These are phyloP conservation scores for Leucosporidium creatinivorum DNA, from an alignment of 768 basidiomycete species.

Conservation along the genomic window DNA sequence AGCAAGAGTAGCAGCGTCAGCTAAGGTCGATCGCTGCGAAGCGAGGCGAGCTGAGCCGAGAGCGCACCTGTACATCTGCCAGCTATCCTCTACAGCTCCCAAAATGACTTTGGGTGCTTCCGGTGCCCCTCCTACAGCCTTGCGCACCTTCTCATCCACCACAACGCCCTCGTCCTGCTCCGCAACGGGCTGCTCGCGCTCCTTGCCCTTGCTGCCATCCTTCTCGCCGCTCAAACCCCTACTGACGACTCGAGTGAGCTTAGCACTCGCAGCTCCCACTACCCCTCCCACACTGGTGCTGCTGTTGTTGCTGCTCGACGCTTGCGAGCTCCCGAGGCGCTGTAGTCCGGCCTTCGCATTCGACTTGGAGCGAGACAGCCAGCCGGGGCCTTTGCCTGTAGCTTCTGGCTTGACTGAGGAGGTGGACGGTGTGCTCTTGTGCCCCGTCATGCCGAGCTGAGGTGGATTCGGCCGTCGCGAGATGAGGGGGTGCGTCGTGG, in stretches of 20 bases:
- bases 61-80: slow-evolving; percentile 24
- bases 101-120: slow-evolving; percentile 10
- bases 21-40: too few relatives aligned
- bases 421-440: too few relatives aligned
- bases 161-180: neutral
- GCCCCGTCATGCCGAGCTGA: too few relatives aligned
- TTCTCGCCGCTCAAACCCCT: too few relatives aligned
- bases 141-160: neutral
- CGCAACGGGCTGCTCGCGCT: neutral
- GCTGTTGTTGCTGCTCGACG: neutral
- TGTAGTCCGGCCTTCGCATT: neutral
- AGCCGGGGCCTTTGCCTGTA: neutral
- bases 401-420: neutral
- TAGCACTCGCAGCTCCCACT: too few relatives aligned
- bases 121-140: too few relatives aligned
- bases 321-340: neutral
- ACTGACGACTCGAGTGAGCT: too few relatives aligned
- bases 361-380: slow-evolving; percentile 3
- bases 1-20: too few relatives aligned
- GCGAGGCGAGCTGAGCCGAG: too few relatives aligned
- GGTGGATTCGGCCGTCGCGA: too few relatives aligned
- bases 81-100: slow-evolving; percentile 29
- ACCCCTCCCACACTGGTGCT: neutral
- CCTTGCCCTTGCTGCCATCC: neutral
- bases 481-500: too few relatives aligned